Percentiles rank a stretch among this genome's conserved stretches.
phyloP scores from a whole-genome alignment of 2,329 filamentous ascomycete genomes.

The Cladosporium sp. region DNA sequence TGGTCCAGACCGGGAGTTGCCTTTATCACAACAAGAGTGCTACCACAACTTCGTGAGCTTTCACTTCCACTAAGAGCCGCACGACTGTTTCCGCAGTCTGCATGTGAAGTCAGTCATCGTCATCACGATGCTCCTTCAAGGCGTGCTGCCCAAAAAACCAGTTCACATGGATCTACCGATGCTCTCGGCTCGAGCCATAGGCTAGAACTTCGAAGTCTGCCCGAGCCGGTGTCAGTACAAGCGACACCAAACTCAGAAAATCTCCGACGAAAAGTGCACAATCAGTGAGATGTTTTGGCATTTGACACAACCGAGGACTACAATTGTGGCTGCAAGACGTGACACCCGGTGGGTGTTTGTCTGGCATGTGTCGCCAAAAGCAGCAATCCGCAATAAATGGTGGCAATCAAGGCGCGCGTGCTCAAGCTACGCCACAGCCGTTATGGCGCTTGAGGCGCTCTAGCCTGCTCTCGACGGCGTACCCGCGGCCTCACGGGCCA shows the following conservation, averaged over 20 bases:
- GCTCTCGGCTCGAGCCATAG: neutral
- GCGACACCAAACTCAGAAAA: neutral
- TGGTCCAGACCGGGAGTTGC: neutral
- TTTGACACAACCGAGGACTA: neutral
- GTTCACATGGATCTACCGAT: neutral
- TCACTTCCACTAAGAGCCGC: neutral
- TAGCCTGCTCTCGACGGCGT: slow-evolving; percentile 10
- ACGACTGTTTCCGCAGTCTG: neutral
- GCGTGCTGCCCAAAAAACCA: neutral
- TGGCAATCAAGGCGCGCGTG: neutral
- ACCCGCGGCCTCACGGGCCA: slow-evolving; percentile 16
- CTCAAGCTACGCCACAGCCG: neutral
- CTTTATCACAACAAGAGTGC: neutral
- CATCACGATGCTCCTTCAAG: neutral
- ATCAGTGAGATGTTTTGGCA: neutral
- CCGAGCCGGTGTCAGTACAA: neutral
- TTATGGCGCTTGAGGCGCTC: slow-evolving; percentile 9
- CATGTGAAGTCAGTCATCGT: neutral
- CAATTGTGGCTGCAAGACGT: neutral
- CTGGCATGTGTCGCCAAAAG: neutral
- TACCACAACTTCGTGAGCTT: neutral
- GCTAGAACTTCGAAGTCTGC: neutral
- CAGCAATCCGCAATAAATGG: neutral
- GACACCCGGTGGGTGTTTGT: neutral
- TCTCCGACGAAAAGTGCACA: neutral